Conservation (phyloP, 2,329 filamentous ascomycete species). For the Pseudomassariella vexata region DNA sequence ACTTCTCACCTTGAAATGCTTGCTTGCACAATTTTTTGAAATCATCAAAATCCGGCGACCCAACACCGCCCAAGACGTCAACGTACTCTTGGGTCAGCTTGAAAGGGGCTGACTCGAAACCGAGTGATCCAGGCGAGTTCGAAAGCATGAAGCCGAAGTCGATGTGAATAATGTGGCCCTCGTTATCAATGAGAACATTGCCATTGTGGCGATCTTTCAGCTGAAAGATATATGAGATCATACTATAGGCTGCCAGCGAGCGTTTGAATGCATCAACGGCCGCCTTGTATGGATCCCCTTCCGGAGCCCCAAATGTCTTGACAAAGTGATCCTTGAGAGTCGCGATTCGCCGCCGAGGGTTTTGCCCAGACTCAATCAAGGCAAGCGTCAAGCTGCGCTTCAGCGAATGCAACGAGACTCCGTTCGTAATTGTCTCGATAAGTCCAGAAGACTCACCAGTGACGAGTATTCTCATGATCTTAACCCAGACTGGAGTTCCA, state of each 20-base stretch:
- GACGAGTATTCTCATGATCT: constrained; percentile 80
- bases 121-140: constrained; percentile 77
- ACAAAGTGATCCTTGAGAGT: constrained; percentile 77
- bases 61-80: constrained; percentile 71
- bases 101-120: constrained; percentile 82
- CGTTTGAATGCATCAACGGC: constrained; percentile 75
- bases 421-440: constrained; percentile 84
- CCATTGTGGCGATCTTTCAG: constrained; percentile 84
- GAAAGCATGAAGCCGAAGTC: constrained; percentile 89
- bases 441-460: constrained; percentile 80
- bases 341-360: constrained; percentile 69
- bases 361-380: constrained; percentile 65
- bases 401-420: constrained; percentile 79
- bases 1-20: constrained; percentile 67
- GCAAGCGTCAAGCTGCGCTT: constrained; percentile 77
- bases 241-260: constrained; percentile 79
- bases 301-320: constrained; percentile 68
- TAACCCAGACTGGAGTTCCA: constrained; percentile 75
- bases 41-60: constrained; percentile 63
- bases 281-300: constrained; percentile 62
- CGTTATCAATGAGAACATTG: constrained; percentile 79
- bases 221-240: constrained; percentile 78
- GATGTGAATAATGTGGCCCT: constrained; percentile 82
- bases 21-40: constrained; percentile 78
- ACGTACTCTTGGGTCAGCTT: constrained; percentile 84